A percentile compares a stretch with the other conserved stretches of the same genome.
These are phyloP conservation scores for Candida albicans DNA, from an alignment of 1,139 yeast genomes.

Conservation along the genomic window DNA sequence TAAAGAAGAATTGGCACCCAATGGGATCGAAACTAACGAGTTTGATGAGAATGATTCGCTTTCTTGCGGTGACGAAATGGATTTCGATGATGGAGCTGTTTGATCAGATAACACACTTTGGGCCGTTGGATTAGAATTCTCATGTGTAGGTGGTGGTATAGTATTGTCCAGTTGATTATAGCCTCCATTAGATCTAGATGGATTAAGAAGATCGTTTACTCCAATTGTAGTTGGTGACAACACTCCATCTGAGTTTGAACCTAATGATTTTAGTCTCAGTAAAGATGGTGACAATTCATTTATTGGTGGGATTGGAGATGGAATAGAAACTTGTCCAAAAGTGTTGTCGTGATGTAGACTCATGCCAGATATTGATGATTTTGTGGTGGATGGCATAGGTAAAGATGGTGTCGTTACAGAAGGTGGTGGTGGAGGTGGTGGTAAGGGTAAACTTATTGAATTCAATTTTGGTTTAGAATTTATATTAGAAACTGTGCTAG, in stretches of 20 bases:
- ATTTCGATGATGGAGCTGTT: neutral
- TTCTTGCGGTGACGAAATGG: conserved; percentile 14
- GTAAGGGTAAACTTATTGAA: conserved; percentile 9
- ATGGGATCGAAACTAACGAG: conserved; percentile 28
- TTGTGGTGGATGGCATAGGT: conserved; percentile 1
- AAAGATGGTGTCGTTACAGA: neutral
- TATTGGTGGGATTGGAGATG: conserved; percentile 6
- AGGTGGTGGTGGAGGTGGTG: conserved; percentile 9
- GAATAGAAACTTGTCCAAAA: neutral
- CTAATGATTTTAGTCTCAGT: conserved; percentile 6
- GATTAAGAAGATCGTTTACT: conserved; percentile 1
- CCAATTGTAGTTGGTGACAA: conserved; percentile 5
- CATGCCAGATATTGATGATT: conserved; percentile 1
- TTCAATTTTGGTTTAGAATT: conserved; percentile 1
- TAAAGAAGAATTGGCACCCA: conserved; percentile 41
- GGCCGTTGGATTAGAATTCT: neutral
- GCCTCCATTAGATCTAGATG: neutral
- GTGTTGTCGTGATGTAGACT: conserved; percentile 1
- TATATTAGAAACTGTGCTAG: neutral
- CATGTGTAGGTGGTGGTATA: neutral
- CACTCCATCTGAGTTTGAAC: conserved; percentile 4
- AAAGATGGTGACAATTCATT: conserved; percentile 6
- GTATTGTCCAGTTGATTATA: neutral
- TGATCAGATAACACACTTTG: neutral
- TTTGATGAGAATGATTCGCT: conserved; percentile 15